A percentile compares a stretch with the other conserved stretches of the same genome.
These are phyloP conservation scores for Lecanicillium sp. DNA, from an alignment of 2,329 filamentous ascomycete genomes.

Conservation along the genomic window DNA sequence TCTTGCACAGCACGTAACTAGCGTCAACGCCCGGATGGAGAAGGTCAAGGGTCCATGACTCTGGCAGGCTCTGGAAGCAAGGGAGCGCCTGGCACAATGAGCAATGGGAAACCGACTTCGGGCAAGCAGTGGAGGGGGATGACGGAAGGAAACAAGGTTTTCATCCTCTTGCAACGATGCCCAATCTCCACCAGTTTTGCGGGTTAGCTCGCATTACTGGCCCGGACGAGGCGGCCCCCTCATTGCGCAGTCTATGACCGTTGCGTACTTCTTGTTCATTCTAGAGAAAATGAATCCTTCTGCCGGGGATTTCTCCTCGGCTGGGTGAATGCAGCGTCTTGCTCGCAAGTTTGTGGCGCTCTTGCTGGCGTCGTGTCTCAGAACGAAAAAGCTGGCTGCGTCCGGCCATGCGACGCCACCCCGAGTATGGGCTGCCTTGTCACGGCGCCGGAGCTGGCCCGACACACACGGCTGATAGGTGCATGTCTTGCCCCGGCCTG, in stretches of 20 bases:
- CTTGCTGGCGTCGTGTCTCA: neutral
- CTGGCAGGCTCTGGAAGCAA: neutral
- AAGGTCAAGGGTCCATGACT: constrained; percentile 5
- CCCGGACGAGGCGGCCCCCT: neutral
- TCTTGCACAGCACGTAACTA: neutral
- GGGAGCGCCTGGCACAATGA: neutral
- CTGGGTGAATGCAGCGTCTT: too few species aligned
- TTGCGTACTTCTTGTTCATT: neutral
- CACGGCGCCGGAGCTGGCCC: constrained; percentile 4
- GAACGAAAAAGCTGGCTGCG: constrained; percentile 1
- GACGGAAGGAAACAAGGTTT: constrained; percentile 10
- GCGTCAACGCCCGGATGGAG: neutral
- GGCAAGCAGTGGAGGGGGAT: constrained; percentile 8
- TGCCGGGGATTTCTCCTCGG: too few species aligned
- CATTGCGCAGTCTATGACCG: constrained; percentile 1
- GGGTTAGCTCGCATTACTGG: constrained; percentile 8
- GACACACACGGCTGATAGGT: constrained; percentile 5
- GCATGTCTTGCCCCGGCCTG: neutral
- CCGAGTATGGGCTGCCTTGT: neutral
- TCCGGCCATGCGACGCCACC: constrained; percentile 9
- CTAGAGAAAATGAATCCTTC: too few species aligned
- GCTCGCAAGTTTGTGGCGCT: constrained; percentile 6
- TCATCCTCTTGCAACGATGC: neutral
- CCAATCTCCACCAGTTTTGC: constrained; percentile 9
- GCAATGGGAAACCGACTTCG: constrained; percentile 6